Evolutionary conservation across 805 yeast species (phyloP).

Genomic region (Candida vaughaniae): DNA sequence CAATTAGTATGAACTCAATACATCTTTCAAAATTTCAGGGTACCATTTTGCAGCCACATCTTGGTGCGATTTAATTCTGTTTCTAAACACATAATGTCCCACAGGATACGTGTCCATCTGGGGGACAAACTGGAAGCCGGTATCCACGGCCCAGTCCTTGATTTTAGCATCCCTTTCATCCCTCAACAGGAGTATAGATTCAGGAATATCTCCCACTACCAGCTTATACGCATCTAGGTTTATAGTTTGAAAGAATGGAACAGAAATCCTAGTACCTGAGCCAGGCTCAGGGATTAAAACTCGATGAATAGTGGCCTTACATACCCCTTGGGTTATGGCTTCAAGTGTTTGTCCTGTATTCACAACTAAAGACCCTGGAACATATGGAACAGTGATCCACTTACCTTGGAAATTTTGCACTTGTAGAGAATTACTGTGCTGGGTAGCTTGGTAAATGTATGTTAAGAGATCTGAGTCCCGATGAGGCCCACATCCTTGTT

Average conservation of each 20-base stretch:
- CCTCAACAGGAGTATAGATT: conserved; percentile 24
- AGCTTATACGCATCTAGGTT: conserved; percentile 35
- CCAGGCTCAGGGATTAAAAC: conserved; percentile 45
- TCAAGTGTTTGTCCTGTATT: conserved; percentile 63
- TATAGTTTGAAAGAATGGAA: conserved; percentile 50
- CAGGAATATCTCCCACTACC: conserved; percentile 28
- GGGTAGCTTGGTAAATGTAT: conserved; percentile 56
- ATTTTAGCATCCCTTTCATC: conserved; percentile 37
- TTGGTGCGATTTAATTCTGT: conserved; percentile 44
- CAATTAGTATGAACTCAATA: conserved; percentile 18
- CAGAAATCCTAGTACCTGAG: conserved; percentile 42
- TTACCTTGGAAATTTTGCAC: conserved; percentile 55
- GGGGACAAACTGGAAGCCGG: conserved; percentile 42
- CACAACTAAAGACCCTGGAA: conserved; percentile 50
- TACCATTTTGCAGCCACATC: conserved; percentile 45
- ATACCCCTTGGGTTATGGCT: conserved; percentile 56
- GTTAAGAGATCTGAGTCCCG: conserved; percentile 65
- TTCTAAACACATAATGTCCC: conserved; percentile 46
- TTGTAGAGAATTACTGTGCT: conserved; percentile 49
- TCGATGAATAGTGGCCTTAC: conserved; percentile 59
- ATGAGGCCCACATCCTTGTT: conserved; percentile 65
- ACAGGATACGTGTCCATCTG: conserved; percentile 40
- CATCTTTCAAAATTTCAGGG: conserved; percentile 37
- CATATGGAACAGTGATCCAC: conserved; percentile 56
- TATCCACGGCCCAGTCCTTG: conserved; percentile 34